Conservation (phyloP, 495 filamentous ascomycete species). For the Oidiodendron maius region DNA sequence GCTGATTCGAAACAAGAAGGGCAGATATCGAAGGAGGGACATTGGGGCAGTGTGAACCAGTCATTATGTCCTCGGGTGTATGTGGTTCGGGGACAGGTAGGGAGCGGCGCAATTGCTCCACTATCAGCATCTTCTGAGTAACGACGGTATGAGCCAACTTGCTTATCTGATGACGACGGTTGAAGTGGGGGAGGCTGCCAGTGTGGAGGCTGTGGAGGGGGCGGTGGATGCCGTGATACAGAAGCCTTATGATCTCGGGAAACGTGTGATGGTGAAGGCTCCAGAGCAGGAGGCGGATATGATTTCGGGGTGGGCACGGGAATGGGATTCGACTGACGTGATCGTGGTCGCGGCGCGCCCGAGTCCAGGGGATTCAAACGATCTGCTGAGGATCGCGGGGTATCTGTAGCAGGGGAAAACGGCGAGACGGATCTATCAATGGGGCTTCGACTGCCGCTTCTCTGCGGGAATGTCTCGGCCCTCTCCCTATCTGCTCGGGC, state of each 20-base stretch:
- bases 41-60: conserved; percentile 58
- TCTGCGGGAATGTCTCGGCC: conserved; percentile 9
- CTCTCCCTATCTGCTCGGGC: conserved; percentile 12
- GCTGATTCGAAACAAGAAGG: conserved; percentile 51
- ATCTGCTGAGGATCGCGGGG: conserved; percentile 7
- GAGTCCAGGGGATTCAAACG: conserved; percentile 15
- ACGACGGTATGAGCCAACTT: conserved; percentile 20
- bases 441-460: background rate
- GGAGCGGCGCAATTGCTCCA: conserved; percentile 27
- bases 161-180: conserved; percentile 16
- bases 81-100: conserved; percentile 47
- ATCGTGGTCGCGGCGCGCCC: background rate
- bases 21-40: conserved; percentile 55
- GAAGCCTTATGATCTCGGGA: too few relatives aligned
- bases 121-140: conserved; percentile 21
- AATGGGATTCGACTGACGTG: conserved; percentile 12
- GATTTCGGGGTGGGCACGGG: conserved; percentile 3
- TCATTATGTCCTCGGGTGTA: conserved; percentile 47
- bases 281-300: conserved; percentile 10
- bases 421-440: conserved; percentile 16
- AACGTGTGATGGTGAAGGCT: conserved; percentile 17
- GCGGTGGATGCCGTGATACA: too few relatives aligned
- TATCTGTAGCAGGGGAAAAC: conserved; percentile 5
- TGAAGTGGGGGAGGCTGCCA: conserved; percentile 24
- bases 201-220: background rate